A percentile compares a stretch with the other conserved stretches of the same genome.
These are phyloP conservation scores for Hygrocybe coccinea DNA, from an alignment of 768 basidiomycete genomes.

Conservation along the genomic window DNA sequence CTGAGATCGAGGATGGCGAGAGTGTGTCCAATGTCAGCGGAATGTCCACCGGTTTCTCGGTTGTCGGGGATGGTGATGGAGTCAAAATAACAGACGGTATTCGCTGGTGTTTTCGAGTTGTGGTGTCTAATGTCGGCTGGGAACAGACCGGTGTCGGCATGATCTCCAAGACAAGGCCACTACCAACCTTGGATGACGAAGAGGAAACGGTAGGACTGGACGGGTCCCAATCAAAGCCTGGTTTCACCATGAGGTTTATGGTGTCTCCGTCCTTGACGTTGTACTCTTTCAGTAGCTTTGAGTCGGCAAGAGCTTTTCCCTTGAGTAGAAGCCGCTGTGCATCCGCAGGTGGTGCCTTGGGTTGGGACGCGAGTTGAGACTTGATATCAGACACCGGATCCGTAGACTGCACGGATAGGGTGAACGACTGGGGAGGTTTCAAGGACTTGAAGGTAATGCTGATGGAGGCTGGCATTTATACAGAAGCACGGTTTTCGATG, in stretches of 20 bases:
- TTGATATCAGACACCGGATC: slow-evolving; percentile 83
- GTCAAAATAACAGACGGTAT: slow-evolving; percentile 78
- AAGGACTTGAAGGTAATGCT: slow-evolving; percentile 83
- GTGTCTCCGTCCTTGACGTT: slow-evolving; percentile 73
- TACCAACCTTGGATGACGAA: neutral
- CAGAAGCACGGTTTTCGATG: neutral
- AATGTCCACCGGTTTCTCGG: slow-evolving; percentile 55
- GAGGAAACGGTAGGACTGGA: slow-evolving; percentile 31
- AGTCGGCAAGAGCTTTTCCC: slow-evolving; percentile 89
- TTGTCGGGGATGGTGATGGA: slow-evolving; percentile 52
- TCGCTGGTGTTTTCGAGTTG: slow-evolving; percentile 49
- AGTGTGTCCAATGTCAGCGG: slow-evolving; percentile 63
- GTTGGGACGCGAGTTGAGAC: slow-evolving; percentile 58
- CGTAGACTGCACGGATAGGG: slow-evolving; percentile 68
- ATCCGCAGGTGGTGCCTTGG: slow-evolving; percentile 71
- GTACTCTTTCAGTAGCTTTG: slow-evolving; percentile 89
- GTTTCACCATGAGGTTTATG: slow-evolving; percentile 83
- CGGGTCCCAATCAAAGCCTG: slow-evolving; percentile 64
- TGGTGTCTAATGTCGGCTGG: slow-evolving; percentile 20
- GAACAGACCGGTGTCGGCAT: slow-evolving; percentile 3
- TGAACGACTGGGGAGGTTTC: slow-evolving; percentile 78
- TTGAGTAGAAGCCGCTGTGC: slow-evolving; percentile 84
- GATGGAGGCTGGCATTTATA: slow-evolving; percentile 41
- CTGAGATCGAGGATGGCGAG: slow-evolving; percentile 35
- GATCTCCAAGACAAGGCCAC: neutral